Percentiles rank a stretch among this genome's conserved stretches.
These are phyloP conservation scores for Candida neerlandica DNA, from an alignment of 1,139 yeast species.

Conservation along the genomic window DNA sequence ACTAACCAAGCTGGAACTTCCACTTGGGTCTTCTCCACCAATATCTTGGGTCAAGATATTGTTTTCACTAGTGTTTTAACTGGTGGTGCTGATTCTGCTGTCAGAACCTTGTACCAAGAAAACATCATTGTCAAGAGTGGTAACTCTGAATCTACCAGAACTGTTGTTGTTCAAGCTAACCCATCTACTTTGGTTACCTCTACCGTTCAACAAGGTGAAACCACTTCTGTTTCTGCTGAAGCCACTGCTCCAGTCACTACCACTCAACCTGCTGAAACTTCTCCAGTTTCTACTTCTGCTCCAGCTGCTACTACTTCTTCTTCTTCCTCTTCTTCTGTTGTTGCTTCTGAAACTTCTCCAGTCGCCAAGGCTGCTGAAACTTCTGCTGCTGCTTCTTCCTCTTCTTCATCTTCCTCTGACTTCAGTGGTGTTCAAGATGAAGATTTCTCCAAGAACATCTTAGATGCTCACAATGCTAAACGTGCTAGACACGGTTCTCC, in stretches of 20 bases:
- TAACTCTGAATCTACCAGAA: constrained; percentile 12
- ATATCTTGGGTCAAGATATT: constrained; percentile 14
- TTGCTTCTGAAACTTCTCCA: constrained; percentile 5
- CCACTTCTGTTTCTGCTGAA: constrained; percentile 15
- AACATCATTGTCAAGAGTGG: constrained; percentile 12
- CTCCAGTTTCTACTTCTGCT: constrained; percentile 11
- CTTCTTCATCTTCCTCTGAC: constrained; percentile 9
- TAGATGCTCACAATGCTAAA: constrained; percentile 66
- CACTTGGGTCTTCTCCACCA: constrained; percentile 17
- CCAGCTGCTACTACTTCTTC: constrained; percentile 9
- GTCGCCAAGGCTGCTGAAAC: constrained; percentile 4
- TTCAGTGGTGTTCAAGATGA: constrained; percentile 16
- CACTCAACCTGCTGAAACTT: constrained; percentile 17
- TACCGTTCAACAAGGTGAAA: constrained; percentile 7
- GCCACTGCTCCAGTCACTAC: constrained; percentile 11
- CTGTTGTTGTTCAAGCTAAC: constrained; percentile 12
- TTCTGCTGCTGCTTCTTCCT: constrained; percentile 11
- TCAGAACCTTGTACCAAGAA: constrained; percentile 10
- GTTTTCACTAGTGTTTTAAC: constrained; percentile 13
- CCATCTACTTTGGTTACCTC: constrained; percentile 13
- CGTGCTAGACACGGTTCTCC: constrained; percentile 69
- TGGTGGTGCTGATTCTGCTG: constrained; percentile 4
- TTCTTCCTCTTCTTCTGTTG: too few relatives aligned
- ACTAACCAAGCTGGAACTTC: constrained; percentile 8
- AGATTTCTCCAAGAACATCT: constrained; percentile 25